phyloP scores from a whole-genome alignment of 495 filamentous ascomycete species.

The Articulospora tetracladia region DNA sequence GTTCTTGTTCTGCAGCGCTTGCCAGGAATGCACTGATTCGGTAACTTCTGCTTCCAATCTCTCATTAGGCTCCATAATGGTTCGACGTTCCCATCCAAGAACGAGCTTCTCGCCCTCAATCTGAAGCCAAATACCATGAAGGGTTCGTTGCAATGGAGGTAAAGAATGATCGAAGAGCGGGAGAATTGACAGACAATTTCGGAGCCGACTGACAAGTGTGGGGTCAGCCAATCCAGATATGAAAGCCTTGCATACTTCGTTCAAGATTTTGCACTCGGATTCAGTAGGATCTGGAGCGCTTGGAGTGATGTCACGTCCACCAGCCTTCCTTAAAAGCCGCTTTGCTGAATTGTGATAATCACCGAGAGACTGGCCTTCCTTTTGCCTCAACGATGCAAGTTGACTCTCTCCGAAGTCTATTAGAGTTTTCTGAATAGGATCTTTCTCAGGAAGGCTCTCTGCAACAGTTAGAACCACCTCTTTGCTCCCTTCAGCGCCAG shows the following conservation, averaged over 20 bases:
- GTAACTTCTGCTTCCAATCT: conserved; percentile 33
- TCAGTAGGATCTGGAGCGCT: conserved; percentile 31
- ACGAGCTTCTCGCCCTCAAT: conserved; percentile 46
- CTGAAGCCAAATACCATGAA: conserved; percentile 41
- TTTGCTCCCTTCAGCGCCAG: background rate
- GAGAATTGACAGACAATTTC: conserved; percentile 35
- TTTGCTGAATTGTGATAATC: conserved; percentile 42
- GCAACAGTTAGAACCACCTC: background rate
- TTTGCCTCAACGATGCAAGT: conserved; percentile 34
- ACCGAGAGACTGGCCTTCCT: conserved; percentile 30
- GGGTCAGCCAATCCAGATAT: conserved; percentile 43
- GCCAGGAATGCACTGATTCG: conserved; percentile 35
- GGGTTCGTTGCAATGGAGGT: conserved; percentile 32
- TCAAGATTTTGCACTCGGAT: conserved; percentile 37
- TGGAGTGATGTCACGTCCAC: conserved; percentile 41
- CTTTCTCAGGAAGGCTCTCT: background rate
- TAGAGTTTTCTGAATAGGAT: background rate
- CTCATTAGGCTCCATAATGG: conserved; percentile 29
- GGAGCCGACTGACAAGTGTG: conserved; percentile 33
- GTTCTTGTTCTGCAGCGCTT: conserved; percentile 29
- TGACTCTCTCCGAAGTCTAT: conserved; percentile 25
- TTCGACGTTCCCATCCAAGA: conserved; percentile 38
- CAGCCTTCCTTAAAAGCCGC: conserved; percentile 38
- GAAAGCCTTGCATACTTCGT: conserved; percentile 43
- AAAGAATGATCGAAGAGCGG: conserved; percentile 22